Base-by-base conservation (phyloP, 148 eudicot genomes). In the Amaranthus hypochondriacus region DNA sequence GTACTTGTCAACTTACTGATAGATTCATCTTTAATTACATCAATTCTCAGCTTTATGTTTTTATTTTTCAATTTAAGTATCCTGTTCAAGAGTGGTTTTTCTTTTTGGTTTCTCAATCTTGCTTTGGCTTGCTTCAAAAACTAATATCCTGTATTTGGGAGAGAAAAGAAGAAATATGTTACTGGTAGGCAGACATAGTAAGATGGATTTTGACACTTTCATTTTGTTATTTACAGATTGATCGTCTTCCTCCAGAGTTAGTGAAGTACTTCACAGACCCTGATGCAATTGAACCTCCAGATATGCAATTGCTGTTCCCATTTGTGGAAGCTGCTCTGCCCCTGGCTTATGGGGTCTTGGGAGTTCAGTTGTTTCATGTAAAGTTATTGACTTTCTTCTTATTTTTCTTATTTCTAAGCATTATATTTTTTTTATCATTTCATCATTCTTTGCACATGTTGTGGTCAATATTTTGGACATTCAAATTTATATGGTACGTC, bases 281-380 rank as follows among this genome's bases (percentile, higher is more conserved):
- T 64, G 77, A 96, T 85, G 97, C 96, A 46, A 77, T 87, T 66
- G 97, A 92, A 71, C 92, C 99, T 70, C 99, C 99, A 70, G 99
- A 96, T 79, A 88, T 96, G 97, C 91, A 89, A 82, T 89, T 90
- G 73, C 76, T 96, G 57, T 69, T 72, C 55, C 99, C 99, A 75
- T 96, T 96, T 76, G 97, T 96, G 78, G 99, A 96, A n/a, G 80
- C 99, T 69, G 97, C 99, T 79, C 63, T 96, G 78, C 99, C 99
- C 59, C 75, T 96, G 51, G 97, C 99, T 60, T 96, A 92, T 81
- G 99, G 97, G 54, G 99, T 96, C 52, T 79, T 96, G 76, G 96
- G 97, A 56, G 90, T 92, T 82, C 99, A 96, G 79, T 76, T 96
- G 61, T 90, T 96, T 75, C 99, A 96, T 81, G 99, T 96, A 85